phyloP scores from a whole-genome alignment of 2,329 filamentous ascomycete genomes.

The Cadophora malorum region DNA sequence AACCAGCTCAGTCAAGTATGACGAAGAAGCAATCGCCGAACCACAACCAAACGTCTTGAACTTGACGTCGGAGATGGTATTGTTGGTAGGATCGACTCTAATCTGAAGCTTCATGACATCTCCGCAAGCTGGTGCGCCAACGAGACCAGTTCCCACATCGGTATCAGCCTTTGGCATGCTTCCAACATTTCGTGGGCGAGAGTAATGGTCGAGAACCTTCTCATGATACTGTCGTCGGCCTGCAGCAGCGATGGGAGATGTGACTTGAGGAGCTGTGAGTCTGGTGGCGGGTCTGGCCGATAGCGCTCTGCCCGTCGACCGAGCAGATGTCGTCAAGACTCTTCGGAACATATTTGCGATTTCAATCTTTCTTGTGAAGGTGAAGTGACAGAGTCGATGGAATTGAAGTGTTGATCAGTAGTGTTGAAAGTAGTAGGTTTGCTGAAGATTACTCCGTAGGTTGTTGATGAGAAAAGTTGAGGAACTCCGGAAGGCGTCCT shows the following conservation, averaged over 20 bases:
- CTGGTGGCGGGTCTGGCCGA: constrained; percentile 39
- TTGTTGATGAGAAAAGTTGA: constrained; percentile 16
- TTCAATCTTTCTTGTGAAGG: constrained; percentile 6
- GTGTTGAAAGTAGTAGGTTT: constrained; percentile 2
- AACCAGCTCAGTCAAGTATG: constrained; percentile 93
- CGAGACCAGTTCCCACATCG: constrained; percentile 89
- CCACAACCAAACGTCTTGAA: constrained; percentile 99
- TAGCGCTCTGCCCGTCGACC: constrained; percentile 41
- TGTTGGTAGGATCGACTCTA: constrained; percentile 84
- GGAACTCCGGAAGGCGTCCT: constrained; percentile 13
- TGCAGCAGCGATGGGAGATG: constrained; percentile 37
- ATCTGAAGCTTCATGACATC: constrained; percentile 96
- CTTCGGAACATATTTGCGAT: constrained; percentile 43
- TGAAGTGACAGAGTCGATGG: not conserved
- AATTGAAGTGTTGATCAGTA: constrained; percentile 16
- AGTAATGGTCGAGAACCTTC: constrained; percentile 79
- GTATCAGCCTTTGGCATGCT: constrained; percentile 79
- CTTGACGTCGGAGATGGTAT: constrained; percentile 92
- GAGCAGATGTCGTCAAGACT: constrained; percentile 41
- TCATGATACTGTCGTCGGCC: constrained; percentile 46
- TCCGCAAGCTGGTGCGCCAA: constrained; percentile 88
- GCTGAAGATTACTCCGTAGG: not conserved
- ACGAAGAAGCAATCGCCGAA: constrained; percentile 91
- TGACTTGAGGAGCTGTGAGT: constrained; percentile 35
- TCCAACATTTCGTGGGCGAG: constrained; percentile 78